Conservation (phyloP, 116 monocot genomes). For the Zostera marina region DNA sequence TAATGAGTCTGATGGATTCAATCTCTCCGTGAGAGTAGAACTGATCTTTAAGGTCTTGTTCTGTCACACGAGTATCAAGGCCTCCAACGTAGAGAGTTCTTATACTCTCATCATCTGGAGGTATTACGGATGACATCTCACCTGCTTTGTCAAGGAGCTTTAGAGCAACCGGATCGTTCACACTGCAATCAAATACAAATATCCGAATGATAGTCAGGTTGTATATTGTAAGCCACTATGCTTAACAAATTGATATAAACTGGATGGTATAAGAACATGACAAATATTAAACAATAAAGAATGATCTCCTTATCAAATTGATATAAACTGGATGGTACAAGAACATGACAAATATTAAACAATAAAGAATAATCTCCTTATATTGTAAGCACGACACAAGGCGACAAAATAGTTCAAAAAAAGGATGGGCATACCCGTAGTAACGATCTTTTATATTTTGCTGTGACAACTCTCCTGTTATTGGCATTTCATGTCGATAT, state of each 20-base stretch:
- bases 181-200: conserved; percentile 23
- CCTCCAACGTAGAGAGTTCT: conserved; percentile 91
- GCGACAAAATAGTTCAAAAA: no score
- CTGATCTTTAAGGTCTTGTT: conserved; percentile 85
- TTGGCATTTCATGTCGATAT: conserved; percentile 97
- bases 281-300: no score
- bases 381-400: no score
- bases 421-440: conserved; percentile 52
- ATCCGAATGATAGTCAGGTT: no score
- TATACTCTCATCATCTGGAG: conserved; percentile 93
- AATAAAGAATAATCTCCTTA: no score
- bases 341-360: no score
- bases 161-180: conserved; percentile 93
- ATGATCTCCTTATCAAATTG: no score
- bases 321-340: no score
- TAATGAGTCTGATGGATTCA: conserved; percentile 67
- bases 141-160: conserved; percentile 92
- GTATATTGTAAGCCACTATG: no score
- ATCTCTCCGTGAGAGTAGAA: conserved; percentile 96
- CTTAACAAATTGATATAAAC: no score
- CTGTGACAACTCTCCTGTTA: conserved; percentile 82
- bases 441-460: conserved; percentile 99
- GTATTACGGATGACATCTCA: conserved; percentile 79
- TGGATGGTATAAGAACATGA: no score
- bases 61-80: conserved; percentile 65